Evolutionary conservation across 23 red algal genomes (phyloP), one percentile per base, ranked within the genome.

Genomic region (Gracilaria caudata): DNA sequence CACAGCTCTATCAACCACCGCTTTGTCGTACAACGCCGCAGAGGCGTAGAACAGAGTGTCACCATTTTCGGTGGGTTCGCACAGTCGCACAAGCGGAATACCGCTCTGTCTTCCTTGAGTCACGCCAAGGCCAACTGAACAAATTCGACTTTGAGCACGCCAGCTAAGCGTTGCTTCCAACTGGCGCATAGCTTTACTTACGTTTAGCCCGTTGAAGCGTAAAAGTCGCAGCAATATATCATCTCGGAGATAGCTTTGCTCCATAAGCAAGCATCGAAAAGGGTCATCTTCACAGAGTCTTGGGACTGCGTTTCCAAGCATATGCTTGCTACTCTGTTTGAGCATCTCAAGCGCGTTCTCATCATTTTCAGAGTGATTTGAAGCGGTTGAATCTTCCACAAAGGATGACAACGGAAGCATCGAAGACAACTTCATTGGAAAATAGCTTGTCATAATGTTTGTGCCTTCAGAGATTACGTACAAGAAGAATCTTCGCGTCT

Each of bases 141-240:
- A 61, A 21, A 79, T 66, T 25, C 51, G 70, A 44, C 45, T 55
- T 2, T 61, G 51, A 33, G 72, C 74, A 32, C 72, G 85, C 85
- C 85, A 79, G 34, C 64, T 61, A 17, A 89, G 59, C 13, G 73
- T 89, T 43, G 65, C 23, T 39, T 37, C 63, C 23, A 88, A 39
- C 35, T 88, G 84, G 34, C 70, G 84, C 32, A 45, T 38, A 11
- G 84, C 28, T 39, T 70, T 64, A 16, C 16, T 26, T n/a, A 77
- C 23, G 8, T 64, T 56, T 13, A 88, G 49, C 20, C 40, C 51
- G 49, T 88, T 88, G 54, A 77, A 88, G 26, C 70, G 68, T 13
- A 88, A 34, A 30, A 88, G n/a, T 21, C 84, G 84, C 16, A 88
- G 46, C 33, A 88, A 44, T 21, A 88, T 77, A 44, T 77, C 45